Conservation (phyloP, 73 alveolate genomes). For the Paraurostyla sp. region DNA sequence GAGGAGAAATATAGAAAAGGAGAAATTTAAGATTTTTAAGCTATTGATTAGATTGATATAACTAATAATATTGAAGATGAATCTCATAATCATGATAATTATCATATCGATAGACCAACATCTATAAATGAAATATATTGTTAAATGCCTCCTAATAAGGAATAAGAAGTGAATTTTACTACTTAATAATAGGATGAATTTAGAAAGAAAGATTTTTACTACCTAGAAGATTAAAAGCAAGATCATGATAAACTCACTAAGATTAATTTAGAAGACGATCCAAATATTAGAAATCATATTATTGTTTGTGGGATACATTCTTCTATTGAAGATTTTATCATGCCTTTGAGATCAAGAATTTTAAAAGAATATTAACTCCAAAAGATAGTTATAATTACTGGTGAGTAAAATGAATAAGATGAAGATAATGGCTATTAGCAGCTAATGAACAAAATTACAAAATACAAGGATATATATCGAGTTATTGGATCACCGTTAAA, state of each 20-base stretch:
- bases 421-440: not conserved
- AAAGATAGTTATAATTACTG: conserved; percentile 56
- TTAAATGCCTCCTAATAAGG: too few species aligned
- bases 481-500: conserved; percentile 94
- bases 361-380: conserved; percentile 91
- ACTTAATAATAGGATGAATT: not conserved
- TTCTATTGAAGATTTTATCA: conserved; percentile 90
- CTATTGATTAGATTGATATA: not conserved
- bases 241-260: conserved; percentile 23
- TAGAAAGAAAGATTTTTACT: not conserved
- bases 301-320: conserved; percentile 98
- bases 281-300: conserved; percentile 88
- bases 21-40: conserved; percentile 53
- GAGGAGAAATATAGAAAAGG: conserved; percentile 31
- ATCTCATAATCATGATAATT: too few species aligned
- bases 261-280: conserved; percentile 54
- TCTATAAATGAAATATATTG: too few species aligned
- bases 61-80: not conserved
- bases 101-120: too few species aligned
- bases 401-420: conserved; percentile 42
- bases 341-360: conserved; percentile 95
- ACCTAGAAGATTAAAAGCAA: not conserved
- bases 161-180: too few species aligned
- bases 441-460: not conserved
- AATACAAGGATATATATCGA: conserved; percentile 48